Percentiles rank a stretch among this genome's conserved stretches.
These are phyloP conservation scores for Alternaria sp. DNA, from an alignment of 2,329 filamentous ascomycete genomes.

Conservation along the genomic window DNA sequence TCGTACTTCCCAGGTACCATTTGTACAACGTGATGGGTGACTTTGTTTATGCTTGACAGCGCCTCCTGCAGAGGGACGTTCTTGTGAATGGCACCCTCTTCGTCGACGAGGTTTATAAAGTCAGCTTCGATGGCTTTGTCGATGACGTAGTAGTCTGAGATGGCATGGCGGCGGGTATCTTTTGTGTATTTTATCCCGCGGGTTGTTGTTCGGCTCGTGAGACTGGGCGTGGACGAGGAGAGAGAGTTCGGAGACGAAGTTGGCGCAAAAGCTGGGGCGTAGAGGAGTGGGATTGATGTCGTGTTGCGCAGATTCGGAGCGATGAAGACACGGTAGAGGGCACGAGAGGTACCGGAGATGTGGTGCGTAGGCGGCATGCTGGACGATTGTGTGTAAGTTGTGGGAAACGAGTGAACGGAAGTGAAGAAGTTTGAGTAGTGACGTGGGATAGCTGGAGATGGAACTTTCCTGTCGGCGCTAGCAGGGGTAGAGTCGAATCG, in stretches of 20 bases:
- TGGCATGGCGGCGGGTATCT: conserved; percentile 46
- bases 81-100: conserved; percentile 47
- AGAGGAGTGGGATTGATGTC: conserved; percentile 28
- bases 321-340: conserved; percentile 57
- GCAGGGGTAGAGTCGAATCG: conserved; percentile 28
- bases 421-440: not conserved
- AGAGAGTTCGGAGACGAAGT: conserved; percentile 15
- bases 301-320: conserved; percentile 42
- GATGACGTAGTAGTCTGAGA: conserved; percentile 53
- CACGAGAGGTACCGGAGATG: conserved; percentile 48
- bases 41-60: conserved; percentile 59
- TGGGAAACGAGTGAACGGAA: not conserved
- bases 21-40: conserved; percentile 62
- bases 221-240: conserved; percentile 10
- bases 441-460: not conserved
- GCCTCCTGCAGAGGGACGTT: conserved; percentile 45
- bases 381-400: no score
- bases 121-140: conserved; percentile 61
- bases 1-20: conserved; percentile 49
- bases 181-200: conserved; percentile 36
- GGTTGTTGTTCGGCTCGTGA: conserved; percentile 23
- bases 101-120: conserved; percentile 56
- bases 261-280: conserved; percentile 29
- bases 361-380: conserved; percentile 41
- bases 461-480: conserved; percentile 14